A percentile compares a stretch with the other conserved stretches of the same genome.
phyloP scores from a whole-genome alignment of 768 basidiomycete genomes.

The Strobilomyces echinocephalus region DNA sequence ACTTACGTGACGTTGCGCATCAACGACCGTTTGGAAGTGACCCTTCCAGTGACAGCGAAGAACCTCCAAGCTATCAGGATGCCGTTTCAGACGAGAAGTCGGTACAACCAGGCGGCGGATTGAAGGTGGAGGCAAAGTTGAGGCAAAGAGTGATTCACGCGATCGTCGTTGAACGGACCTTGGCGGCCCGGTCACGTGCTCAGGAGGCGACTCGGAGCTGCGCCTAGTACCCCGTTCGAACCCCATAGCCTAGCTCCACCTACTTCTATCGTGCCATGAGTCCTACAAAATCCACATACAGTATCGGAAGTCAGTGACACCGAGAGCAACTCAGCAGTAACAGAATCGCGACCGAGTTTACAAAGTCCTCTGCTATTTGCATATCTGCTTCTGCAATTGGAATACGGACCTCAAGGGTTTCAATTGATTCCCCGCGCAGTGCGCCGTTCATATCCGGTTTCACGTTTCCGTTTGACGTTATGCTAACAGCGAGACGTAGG shows the following conservation, averaged over 20 bases:
- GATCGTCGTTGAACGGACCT: no score
- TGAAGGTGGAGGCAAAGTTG: not conserved
- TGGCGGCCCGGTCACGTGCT: no score
- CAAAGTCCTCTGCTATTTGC: not conserved
- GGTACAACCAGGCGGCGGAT: not conserved
- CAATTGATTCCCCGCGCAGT: no score
- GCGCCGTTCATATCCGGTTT: conserved; percentile 4
- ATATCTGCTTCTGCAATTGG: no score
- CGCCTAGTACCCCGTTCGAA: no score
- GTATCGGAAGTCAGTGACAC: not conserved
- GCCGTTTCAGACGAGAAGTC: not conserved
- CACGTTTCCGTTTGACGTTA: no score
- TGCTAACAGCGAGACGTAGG: not conserved
- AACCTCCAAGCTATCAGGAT: conserved; percentile 16
- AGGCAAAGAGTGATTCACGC: no score
- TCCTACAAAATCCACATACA: not conserved
- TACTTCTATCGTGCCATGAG: no score
- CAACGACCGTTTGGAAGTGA: not conserved
- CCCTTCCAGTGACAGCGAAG: not conserved
- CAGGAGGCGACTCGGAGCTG: no score
- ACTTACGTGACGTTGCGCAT: conserved; percentile 1
- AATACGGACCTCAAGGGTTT: not conserved
- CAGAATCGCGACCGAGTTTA: not conserved
- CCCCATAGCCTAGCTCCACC: no score
- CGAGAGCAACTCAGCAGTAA: not conserved